Evolutionary conservation across 305 asterid species (phyloP), one percentile per base, ranked within the genome.

Genomic region (Fraxinus floribunda): DNA sequence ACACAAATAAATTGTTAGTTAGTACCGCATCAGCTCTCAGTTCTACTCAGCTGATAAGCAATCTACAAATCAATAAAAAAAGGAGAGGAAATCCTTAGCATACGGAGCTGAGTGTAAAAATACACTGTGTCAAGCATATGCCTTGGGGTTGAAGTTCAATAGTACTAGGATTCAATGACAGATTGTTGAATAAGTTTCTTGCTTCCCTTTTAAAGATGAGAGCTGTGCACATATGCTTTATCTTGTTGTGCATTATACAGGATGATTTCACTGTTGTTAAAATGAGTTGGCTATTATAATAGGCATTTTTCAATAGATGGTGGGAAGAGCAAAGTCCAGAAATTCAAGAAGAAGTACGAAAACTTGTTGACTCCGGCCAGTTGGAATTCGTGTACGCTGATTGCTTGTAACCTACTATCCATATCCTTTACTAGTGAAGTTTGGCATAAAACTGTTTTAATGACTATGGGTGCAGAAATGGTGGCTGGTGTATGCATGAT

Each of bases 401-500:
- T 74, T 79, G 24, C 86, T 57, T 60, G 77, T 32, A 26, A 62
- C 30, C 62, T 34, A 10, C 8, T 20, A 30, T 60, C 11, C 30
- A 16, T 62, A 62, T 38, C 76, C 35, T 57, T 36, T 1, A 41
- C 76, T 68, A 7, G 0, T 30, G 34, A 49, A 75, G 34, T 7
- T 64, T 18, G 7, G 46, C 60, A 60, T 79, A 32, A 20, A 76
- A 30, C 55, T 77, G 72, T 26, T 75, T 13, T 60, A 79, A 68
- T 41, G 35, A 13, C 44, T 20, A 8, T 83, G 75, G 81, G 39
- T 84, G 87, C 89, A 94, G 97, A 87, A 94, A 94, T 55, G 98
- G 97, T 4, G 98, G 98, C 41, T 92, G 97, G 98, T 93, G 97
- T 82, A 94, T 94, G 98, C 98, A 93, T 73, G 98, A 94, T 81